phyloP scores from a whole-genome alignment of 139 green algal genomes.

The Zygnema cylindricum region DNA sequence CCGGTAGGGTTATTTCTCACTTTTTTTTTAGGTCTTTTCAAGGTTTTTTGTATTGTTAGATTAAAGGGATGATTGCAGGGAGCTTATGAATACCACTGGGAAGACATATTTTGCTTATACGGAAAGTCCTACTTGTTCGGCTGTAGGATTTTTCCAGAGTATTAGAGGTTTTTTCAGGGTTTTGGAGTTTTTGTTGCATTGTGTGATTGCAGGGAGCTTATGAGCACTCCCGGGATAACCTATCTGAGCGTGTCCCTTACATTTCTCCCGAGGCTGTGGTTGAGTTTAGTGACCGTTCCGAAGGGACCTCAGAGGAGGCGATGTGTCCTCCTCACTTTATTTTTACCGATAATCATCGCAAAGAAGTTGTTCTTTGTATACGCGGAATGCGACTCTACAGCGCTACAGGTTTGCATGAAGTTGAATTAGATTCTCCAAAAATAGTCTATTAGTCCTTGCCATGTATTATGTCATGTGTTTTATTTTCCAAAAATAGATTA shows the following conservation, averaged over 20 bases:
- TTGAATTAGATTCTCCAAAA: too few species aligned
- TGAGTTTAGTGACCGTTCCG: neutral
- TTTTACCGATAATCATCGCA: neutral
- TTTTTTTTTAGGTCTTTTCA: too few species aligned
- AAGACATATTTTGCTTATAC: neutral
- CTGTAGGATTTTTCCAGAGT: neutral
- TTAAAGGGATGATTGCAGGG: too few species aligned
- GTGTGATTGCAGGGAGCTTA: constrained; percentile 28
- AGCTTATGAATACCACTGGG: neutral
- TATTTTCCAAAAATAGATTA: too few species aligned
- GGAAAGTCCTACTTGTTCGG: neutral
- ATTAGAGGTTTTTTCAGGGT: neutral
- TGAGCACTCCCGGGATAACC: neutral
- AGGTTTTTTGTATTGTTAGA: too few species aligned
- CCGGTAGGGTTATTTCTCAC: too few species aligned
- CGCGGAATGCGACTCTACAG: constrained; percentile 20
- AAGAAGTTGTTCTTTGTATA: constrained; percentile 7
- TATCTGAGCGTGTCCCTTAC: constrained; percentile 19
- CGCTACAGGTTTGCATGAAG: constrained; percentile 32
- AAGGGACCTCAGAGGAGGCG: constrained; percentile 4
- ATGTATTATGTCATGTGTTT: too few species aligned
- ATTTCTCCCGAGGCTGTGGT: neutral
- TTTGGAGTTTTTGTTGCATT: too few species aligned
- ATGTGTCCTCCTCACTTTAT: constrained; percentile 42
- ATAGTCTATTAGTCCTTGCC: too few species aligned